Evolutionary conservation across 805 yeast species (phyloP).

Genomic region (Lachancea lanzarotensis): DNA sequence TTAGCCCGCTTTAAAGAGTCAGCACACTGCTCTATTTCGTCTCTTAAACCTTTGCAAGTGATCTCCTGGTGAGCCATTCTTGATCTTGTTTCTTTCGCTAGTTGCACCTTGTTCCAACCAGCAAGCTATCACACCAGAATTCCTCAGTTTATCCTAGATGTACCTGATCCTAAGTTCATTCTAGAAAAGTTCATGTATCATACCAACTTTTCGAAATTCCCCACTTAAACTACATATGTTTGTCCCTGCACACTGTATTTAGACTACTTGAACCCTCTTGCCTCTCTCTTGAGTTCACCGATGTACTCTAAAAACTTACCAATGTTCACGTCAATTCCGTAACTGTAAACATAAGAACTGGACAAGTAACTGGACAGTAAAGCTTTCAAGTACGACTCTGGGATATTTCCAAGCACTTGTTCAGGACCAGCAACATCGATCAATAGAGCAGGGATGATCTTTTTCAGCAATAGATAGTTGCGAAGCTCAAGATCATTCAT

Average conservation of each 20-base stretch:
- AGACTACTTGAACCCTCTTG: slow-evolving; percentile 6
- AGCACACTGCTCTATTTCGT: background rate
- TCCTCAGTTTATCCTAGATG: too few species aligned
- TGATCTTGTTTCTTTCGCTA: too few species aligned
- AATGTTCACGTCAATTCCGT: slow-evolving; percentile 73
- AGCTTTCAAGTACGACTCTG: slow-evolving; percentile 80
- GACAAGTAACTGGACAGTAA: slow-evolving; percentile 83
- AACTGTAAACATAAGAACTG: slow-evolving; percentile 73
- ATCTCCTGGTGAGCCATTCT: background rate
- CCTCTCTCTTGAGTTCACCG: slow-evolving; percentile 46
- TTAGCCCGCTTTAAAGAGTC: background rate
- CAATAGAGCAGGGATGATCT: slow-evolving; percentile 73
- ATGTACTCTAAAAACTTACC: slow-evolving; percentile 68
- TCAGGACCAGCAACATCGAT: slow-evolving; percentile 60
- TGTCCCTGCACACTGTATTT: background rate
- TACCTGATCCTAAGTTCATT: too few species aligned
- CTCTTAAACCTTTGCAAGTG: background rate
- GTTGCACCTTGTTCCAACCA: too few species aligned
- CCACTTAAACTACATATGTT: background rate
- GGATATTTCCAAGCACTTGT: slow-evolving; percentile 66
- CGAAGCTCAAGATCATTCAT: slow-evolving; percentile 69
- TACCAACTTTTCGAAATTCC: background rate
- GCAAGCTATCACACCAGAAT: too few species aligned
- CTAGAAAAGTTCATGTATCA: too few species aligned
- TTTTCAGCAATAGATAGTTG: slow-evolving; percentile 58